These are phyloP conservation scores for Syzygium aromaticum DNA, from an alignment of 345 rosid genomes.

Conservation along the genomic window DNA sequence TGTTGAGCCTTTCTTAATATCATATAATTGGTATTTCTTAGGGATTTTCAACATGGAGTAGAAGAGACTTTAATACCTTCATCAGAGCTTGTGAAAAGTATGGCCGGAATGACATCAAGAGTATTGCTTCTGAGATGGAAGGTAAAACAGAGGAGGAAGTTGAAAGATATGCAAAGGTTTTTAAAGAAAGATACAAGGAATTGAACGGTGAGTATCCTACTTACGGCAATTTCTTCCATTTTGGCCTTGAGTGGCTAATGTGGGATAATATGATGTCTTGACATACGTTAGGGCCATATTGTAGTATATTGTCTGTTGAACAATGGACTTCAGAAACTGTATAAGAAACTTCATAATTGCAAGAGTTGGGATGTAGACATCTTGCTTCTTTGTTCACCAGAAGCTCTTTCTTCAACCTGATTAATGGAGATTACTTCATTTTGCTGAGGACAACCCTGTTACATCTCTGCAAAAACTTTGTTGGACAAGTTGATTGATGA, in stretches of 20 bases:
- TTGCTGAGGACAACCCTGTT: not conserved
- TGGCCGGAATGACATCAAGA: constrained; percentile 71
- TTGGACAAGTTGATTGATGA: not conserved
- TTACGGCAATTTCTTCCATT: not conserved
- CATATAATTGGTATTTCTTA: constrained; percentile 10
- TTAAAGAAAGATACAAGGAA: constrained; percentile 90
- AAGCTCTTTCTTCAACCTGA: not conserved
- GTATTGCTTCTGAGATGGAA: constrained; percentile 93
- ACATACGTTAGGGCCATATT: not conserved
- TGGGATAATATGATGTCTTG: not conserved
- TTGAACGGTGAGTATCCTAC: constrained; percentile 43
- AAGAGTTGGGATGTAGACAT: not conserved
- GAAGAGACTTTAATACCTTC: constrained; percentile 86
- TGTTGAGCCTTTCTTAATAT: constrained; percentile 3
- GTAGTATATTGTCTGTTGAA: not conserved
- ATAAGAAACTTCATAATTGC: not conserved
- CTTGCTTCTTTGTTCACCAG: not conserved
- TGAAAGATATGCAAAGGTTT: constrained; percentile 79
- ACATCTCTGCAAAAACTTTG: not conserved
- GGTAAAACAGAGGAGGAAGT: constrained; percentile 91
- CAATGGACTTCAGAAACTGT: not conserved
- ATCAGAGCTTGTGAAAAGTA: constrained; percentile 96
- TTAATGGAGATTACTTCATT: not conserved
- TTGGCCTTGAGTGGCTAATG: not conserved
- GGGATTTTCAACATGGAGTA: constrained; percentile 99